Conservation (phyloP, 306 rosid species). For the Cucurbita maxima region DNA sequence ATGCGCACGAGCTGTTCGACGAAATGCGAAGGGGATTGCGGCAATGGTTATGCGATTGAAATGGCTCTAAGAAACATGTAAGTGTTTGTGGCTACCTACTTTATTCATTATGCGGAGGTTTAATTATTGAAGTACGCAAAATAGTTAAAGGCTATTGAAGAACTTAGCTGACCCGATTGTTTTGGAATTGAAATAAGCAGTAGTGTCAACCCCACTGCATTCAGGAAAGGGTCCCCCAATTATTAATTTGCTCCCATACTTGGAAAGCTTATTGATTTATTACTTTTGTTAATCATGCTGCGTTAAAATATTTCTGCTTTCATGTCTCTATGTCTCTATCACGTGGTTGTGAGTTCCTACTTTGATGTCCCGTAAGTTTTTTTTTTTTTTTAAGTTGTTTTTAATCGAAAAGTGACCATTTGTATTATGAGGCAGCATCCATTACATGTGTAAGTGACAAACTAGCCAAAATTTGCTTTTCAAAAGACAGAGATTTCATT, state of each 20-base stretch:
- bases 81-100: neutral
- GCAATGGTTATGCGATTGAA: neutral
- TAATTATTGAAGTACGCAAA: neutral
- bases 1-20: neutral
- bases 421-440: conserved; percentile 4
- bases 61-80: neutral
- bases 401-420: conserved; percentile 1
- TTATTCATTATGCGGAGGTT: neutral
- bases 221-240: neutral
- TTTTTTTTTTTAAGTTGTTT: neutral
- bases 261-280: neutral
- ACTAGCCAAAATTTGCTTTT: neutral
- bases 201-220: neutral
- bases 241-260: neutral
- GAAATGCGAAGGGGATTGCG: neutral
- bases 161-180: neutral
- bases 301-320: conserved; percentile 6
- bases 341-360: conserved; percentile 33
- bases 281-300: conserved; percentile 4
- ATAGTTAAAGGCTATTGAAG: neutral
- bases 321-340: conserved; percentile 24
- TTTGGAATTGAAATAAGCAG: neutral
- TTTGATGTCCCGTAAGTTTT: neutral
- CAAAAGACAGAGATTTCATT: neutral
- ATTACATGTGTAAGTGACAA: conserved; percentile 5